These are phyloP conservation scores for Ustilago loliicola DNA, from an alignment of 1,284 basidiomycete genomes.

Conservation along the genomic window DNA sequence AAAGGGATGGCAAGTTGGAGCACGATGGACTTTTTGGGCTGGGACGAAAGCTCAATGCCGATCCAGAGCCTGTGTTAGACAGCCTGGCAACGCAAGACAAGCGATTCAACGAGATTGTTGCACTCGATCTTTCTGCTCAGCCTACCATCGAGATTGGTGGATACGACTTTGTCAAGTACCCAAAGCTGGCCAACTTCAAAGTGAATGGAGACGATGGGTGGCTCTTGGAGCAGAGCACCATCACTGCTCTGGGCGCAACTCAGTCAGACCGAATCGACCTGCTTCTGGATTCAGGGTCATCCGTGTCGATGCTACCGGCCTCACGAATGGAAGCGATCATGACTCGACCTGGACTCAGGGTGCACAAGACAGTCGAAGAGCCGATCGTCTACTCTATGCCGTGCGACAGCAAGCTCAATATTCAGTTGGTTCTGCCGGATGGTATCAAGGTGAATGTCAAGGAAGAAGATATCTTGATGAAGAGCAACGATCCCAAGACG, in stretches of 20 bases:
- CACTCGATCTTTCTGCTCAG: slow-evolving; percentile 22
- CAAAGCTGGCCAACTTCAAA: slow-evolving; percentile 23
- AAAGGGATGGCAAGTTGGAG: slow-evolving; percentile 31
- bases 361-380: slow-evolving; percentile 21
- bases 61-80: slow-evolving; percentile 18
- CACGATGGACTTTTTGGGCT: slow-evolving; percentile 45
- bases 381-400: slow-evolving; percentile 45
- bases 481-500: slow-evolving; percentile 43
- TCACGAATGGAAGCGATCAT: slow-evolving; percentile 37
- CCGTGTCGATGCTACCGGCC: slow-evolving; percentile 35
- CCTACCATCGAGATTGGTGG: slow-evolving; percentile 38
- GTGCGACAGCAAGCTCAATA: slow-evolving; percentile 35
- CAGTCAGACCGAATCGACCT: slow-evolving; percentile 12
- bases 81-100: slow-evolving; percentile 14
- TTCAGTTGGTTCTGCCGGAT: slow-evolving; percentile 33
- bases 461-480: slow-evolving; percentile 39
- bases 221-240: slow-evolving; percentile 16
- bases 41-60: slow-evolving; percentile 14
- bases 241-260: slow-evolving; percentile 21
- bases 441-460: slow-evolving; percentile 21
- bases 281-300: slow-evolving; percentile 44
- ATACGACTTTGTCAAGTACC: slow-evolving; percentile 28
- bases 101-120: slow-evolving; percentile 11
- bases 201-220: slow-evolving; percentile 30
- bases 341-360: slow-evolving; percentile 24